phyloP scores from a whole-genome alignment of 2,329 filamentous ascomycete species.

The Cercospora sesami region DNA sequence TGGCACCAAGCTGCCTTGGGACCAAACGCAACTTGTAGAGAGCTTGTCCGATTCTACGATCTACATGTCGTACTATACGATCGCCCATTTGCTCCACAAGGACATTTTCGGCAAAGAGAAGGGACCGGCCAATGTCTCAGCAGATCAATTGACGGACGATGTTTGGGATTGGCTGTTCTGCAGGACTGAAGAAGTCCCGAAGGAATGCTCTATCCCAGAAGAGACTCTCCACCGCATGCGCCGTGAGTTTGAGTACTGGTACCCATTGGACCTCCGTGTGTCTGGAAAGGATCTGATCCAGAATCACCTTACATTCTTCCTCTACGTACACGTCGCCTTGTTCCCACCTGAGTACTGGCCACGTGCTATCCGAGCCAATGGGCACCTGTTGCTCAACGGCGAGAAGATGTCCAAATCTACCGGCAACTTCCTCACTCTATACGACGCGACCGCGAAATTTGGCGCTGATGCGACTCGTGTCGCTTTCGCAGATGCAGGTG shows the following conservation, averaged over 20 bases:
- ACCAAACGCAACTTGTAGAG: conserved; percentile 86
- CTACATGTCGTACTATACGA: conserved; percentile 77
- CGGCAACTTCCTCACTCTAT: conserved; percentile 92
- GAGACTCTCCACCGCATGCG: conserved; percentile 76
- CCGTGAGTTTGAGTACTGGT: conserved; percentile 95
- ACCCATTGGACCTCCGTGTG: conserved; percentile 83
- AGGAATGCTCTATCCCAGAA: conserved; percentile 68
- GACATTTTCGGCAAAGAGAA: conserved; percentile 80
- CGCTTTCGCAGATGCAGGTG: conserved; percentile 89
- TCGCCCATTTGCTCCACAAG: conserved; percentile 61
- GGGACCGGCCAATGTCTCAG: conserved; percentile 67
- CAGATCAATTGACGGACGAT: conserved; percentile 89
- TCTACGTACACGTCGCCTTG: conserved; percentile 89
- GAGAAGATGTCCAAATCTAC: conserved; percentile 99
- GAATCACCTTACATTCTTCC: conserved; percentile 94
- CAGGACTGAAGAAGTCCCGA: conserved; percentile 64
- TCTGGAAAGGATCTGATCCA: conserved; percentile 92
- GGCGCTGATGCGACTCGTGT: conserved; percentile 91
- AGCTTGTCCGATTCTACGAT: conserved; percentile 88
- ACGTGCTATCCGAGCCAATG: conserved; percentile 79
- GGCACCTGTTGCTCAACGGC: conserved; percentile 89
- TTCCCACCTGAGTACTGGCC: conserved; percentile 91
- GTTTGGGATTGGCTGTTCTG: conserved; percentile 97
- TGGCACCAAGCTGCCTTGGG: conserved; percentile 93
- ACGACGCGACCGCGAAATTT: conserved; percentile 84